Conservation (phyloP, 805 yeast genomes). For the Yamadazyma ubonensis region DNA sequence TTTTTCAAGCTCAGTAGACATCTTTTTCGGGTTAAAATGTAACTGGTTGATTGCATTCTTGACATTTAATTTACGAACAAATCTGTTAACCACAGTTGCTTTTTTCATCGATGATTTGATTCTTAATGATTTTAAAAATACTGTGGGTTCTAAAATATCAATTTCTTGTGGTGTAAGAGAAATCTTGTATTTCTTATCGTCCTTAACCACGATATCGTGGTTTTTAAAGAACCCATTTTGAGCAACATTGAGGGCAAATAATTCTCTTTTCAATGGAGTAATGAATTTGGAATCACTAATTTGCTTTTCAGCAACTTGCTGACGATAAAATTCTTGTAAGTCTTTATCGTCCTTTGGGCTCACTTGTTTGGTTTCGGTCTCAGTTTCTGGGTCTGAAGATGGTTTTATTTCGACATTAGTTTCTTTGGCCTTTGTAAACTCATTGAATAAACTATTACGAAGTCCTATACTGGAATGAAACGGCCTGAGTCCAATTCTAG, state of each 20-base stretch:
- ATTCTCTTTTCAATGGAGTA: slow-evolving; percentile 66
- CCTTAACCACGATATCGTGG: slow-evolving; percentile 44
- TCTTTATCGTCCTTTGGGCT: slow-evolving; percentile 31
- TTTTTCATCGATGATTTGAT: slow-evolving; percentile 87
- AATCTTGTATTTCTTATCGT: slow-evolving; percentile 53
- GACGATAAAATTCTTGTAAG: slow-evolving; percentile 50
- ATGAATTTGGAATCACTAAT: slow-evolving; percentile 54
- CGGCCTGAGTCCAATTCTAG: slow-evolving; percentile 7
- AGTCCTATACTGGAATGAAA: slow-evolving; percentile 2
- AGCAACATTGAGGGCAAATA: slow-evolving; percentile 61
- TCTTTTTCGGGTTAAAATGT: slow-evolving; percentile 79
- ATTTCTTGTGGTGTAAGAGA: slow-evolving; percentile 63
- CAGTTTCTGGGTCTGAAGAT: slow-evolving; percentile 11
- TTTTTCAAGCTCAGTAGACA: slow-evolving; percentile 76
- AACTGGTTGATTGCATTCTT: slow-evolving; percentile 86
- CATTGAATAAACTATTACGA: slow-evolving; percentile 14
- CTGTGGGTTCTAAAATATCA: slow-evolving; percentile 80
- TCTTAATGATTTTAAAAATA: slow-evolving; percentile 78
- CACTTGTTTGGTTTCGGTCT: slow-evolving; percentile 17
- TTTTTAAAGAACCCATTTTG: slow-evolving; percentile 70
- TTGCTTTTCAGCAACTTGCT: slow-evolving; percentile 45
- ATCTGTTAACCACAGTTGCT: slow-evolving; percentile 74
- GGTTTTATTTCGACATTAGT: slow-evolving; percentile 9
- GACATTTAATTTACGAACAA: slow-evolving; percentile 68
- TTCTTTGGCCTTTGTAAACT: slow-evolving; percentile 13